These are phyloP conservation scores for Plasmodium yoelii DNA, from an alignment of 169 alveolate species.

Conservation along the genomic window DNA sequence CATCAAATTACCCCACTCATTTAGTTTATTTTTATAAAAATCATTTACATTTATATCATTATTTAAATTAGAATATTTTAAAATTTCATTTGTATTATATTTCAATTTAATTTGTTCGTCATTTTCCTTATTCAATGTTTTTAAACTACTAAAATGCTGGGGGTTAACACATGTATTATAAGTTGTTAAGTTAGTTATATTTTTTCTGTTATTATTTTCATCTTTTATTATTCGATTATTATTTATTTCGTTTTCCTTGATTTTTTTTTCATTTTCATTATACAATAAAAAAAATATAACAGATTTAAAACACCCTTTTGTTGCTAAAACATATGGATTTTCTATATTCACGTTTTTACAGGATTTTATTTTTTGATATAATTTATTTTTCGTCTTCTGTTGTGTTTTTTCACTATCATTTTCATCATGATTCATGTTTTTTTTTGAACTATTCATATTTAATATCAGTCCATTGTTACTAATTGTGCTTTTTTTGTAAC, in stretches of 20 bases:
- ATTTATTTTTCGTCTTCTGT: conserved; percentile 13
- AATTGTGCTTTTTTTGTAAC: neutral
- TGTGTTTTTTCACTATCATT: neutral
- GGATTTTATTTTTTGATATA: conserved; percentile 36
- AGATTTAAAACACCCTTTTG: conserved; percentile 67
- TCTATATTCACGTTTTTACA: conserved; percentile 49
- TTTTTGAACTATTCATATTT: neutral
- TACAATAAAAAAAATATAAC: conserved; percentile 61
- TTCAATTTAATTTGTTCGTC: conserved; percentile 7
- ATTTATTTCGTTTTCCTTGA: conserved; percentile 2
- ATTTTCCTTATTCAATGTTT: neutral
- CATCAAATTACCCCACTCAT: conserved; percentile 17
- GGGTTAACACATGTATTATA: neutral
- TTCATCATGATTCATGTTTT: neutral
- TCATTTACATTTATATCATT: conserved; percentile 36
- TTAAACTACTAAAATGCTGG: conserved; percentile 2
- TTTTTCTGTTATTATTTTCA: neutral
- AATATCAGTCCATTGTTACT: neutral
- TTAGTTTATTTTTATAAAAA: conserved; percentile 24
- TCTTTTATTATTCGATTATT: neutral
- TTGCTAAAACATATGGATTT: conserved; percentile 72
- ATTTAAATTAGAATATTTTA: conserved; percentile 61
- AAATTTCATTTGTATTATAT: conserved; percentile 4
- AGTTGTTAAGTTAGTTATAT: neutral
- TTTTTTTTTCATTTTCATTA: conserved; percentile 15